Evolutionary conservation across 768 basidiomycete species (phyloP).

Genomic region (Tricholoma terreum): DNA sequence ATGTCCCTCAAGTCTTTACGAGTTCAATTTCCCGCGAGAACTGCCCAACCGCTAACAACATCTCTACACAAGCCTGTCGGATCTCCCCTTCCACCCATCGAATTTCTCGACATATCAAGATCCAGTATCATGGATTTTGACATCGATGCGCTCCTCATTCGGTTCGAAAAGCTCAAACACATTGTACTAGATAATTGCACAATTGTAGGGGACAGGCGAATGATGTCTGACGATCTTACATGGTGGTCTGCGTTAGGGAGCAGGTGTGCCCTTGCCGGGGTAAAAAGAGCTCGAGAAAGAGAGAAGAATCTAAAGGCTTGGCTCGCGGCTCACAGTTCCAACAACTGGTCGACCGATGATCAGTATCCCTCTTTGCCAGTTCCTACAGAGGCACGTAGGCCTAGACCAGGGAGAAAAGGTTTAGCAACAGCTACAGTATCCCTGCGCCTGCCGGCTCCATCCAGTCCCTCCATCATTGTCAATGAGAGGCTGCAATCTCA

Average conservation of each 20-base stretch:
- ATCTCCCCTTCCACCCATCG: slow-evolving; percentile 45
- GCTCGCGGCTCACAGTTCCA: slow-evolving; percentile 33
- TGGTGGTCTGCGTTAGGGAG: slow-evolving; percentile 63
- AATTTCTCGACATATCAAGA: slow-evolving; percentile 75
- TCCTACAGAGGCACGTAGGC: slow-evolving; percentile 16
- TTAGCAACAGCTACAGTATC: slow-evolving; percentile 68
- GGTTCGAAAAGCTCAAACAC: slow-evolving; percentile 52
- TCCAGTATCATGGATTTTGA: slow-evolving; percentile 53
- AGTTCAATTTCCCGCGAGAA: slow-evolving; percentile 66
- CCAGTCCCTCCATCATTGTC: slow-evolving; percentile 10
- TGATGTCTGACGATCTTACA: slow-evolving; percentile 7
- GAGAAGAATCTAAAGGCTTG: slow-evolving; percentile 60
- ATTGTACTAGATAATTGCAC: slow-evolving; percentile 71
- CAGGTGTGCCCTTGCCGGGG: slow-evolving; percentile 56
- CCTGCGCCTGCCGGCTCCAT: slow-evolving; percentile 34
- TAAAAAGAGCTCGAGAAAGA: slow-evolving; percentile 58
- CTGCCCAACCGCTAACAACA: slow-evolving; percentile 40
- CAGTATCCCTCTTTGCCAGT: slow-evolving; percentile 7
- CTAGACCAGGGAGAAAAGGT: slow-evolving; percentile 52
- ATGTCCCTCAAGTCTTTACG: slow-evolving; percentile 54
- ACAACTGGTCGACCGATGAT: neutral
- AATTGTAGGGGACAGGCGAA: slow-evolving; percentile 48
- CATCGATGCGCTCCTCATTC: slow-evolving; percentile 50
- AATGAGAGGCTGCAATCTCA: neutral
- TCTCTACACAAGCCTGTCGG: slow-evolving; percentile 1